phyloP scores from a whole-genome alignment of 352 stramenopile genomes.

The Stephanocyclus meneghinianus region DNA sequence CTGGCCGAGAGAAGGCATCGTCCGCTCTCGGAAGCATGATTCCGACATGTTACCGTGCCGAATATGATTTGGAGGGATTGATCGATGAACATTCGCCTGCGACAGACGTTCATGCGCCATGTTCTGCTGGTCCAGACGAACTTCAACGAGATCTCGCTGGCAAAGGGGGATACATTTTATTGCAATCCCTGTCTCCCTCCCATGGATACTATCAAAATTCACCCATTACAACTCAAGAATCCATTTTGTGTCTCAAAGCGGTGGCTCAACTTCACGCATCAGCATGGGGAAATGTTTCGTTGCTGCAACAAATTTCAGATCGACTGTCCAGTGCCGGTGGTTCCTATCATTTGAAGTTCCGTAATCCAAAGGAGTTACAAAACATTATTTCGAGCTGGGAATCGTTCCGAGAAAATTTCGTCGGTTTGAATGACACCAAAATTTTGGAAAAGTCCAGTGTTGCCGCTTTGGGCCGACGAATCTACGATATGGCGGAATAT shows the following conservation, averaged over 20 bases:
- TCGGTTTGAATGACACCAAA: slow-evolving; percentile 5
- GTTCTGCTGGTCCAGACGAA: neutral
- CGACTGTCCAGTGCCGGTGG: slow-evolving; percentile 50
- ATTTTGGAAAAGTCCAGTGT: slow-evolving; percentile 37
- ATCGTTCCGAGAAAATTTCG: slow-evolving; percentile 52
- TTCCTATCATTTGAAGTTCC: slow-evolving; percentile 67
- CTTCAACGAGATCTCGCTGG: slow-evolving; percentile 1
- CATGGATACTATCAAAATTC: slow-evolving; percentile 69
- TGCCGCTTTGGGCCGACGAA: slow-evolving; percentile 51
- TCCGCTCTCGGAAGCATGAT: slow-evolving; percentile 15
- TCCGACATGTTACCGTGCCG: slow-evolving; percentile 45
- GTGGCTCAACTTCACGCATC: slow-evolving; percentile 66
- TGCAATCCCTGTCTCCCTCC: slow-evolving; percentile 48
- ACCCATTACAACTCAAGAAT: slow-evolving; percentile 57
- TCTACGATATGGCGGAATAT: slow-evolving; percentile 59
- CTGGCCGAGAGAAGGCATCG: neutral
- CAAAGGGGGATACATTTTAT: slow-evolving; percentile 51
- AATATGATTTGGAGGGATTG: slow-evolving; percentile 57
- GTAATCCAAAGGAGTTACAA: slow-evolving; percentile 72
- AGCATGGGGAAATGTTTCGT: slow-evolving; percentile 56
- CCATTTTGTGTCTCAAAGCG: slow-evolving; percentile 49
- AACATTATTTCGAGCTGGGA: slow-evolving; percentile 63
- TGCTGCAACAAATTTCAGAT: slow-evolving; percentile 50
- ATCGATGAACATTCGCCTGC: slow-evolving; percentile 45
- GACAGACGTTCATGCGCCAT: slow-evolving; percentile 12